Evolutionary conservation across 129 eudicot species (phyloP), one percentile per base, ranked within the genome.

Genomic region (Helichrysum umbraculigerum): DNA sequence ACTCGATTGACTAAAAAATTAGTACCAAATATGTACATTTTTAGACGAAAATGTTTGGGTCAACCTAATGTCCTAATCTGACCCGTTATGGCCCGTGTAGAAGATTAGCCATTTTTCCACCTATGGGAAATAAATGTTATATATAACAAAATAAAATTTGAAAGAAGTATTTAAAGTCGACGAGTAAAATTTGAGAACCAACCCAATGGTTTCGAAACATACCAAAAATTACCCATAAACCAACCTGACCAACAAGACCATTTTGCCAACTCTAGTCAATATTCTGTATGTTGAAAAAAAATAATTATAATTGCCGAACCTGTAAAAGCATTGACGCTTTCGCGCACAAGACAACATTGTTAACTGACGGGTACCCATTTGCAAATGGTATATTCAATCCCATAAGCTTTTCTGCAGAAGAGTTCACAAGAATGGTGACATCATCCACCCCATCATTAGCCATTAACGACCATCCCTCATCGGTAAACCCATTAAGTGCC

Each of bases 291-390:
- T 19, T 11, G 0, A 57, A 57, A 57, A n/a, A 29, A 57, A 57
- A 57, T 4, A 25, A 25, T 57, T 57, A 57, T 57, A 7, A 19
- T 57, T 62, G n/a, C 75, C 78, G 62, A 28, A 93, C 98, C 98
- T 93, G 97, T 76, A 93, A 84, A 63, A 93, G 98, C 98, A 93
- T 91, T 2, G 98, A 93, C 20, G 98, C 98, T 81, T 90, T 93
- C 15, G 97, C 96, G 54, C 98, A 90, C 83, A 93, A 73, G 62
- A 93, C 90, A 0, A 87, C 68, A 73, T 88, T 87, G 64, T 83
- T 82, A 72, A 93, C 84, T 58, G 96, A 77, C 35, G 85, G 81
- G 82, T 82, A 91, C 39, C 97, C 97, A 76, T 86, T 89, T 4
- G 81, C 35, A 78, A 83, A 90, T 28, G 93, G 83, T 20, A 86